Percentiles rank a stretch among this genome's conserved stretches.
Conservation (phyloP, 164 flowering plant species). For the Platanus orientalis region DNA sequence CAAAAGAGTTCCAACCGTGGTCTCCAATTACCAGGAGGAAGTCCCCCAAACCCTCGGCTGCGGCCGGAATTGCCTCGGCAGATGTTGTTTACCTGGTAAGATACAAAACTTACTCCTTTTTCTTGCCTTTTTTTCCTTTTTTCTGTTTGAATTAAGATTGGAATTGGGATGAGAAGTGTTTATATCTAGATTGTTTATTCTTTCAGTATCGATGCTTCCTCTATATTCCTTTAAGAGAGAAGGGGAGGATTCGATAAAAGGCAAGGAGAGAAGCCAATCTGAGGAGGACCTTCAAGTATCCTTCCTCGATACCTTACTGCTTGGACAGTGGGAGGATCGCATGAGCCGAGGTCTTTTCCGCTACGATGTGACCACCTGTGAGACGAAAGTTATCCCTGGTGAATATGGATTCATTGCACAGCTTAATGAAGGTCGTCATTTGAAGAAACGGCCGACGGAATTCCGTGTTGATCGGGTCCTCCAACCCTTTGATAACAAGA, state of each 20-base stretch:
- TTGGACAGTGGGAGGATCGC: conserved; percentile 79
- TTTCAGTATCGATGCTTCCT: conserved; percentile 46
- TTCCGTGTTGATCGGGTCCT: conserved; percentile 73
- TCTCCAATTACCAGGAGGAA: conserved; percentile 67
- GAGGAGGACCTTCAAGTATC: conserved; percentile 13
- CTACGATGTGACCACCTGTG: conserved; percentile 75
- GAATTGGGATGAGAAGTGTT: too few relatives aligned
- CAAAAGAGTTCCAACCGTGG: conserved; percentile 74
- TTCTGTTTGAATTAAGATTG: too few relatives aligned
- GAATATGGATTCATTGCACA: conserved; percentile 71
- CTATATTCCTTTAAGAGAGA: conserved; percentile 36
- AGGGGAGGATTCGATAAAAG: conserved; percentile 7
- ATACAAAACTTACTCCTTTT: not conserved
- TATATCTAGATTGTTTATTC: not conserved
- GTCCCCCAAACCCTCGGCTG: conserved; percentile 37
- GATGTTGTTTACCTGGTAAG: conserved; percentile 63
- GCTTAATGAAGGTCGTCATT: conserved; percentile 84
- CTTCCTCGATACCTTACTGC: conserved; percentile 35
- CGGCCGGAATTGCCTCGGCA: conserved; percentile 69
- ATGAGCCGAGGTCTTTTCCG: conserved; percentile 66
- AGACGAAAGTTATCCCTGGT: conserved; percentile 71
- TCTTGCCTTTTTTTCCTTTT: not conserved
- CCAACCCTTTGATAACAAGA: conserved; percentile 75
- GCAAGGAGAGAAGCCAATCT: conserved; percentile 1
- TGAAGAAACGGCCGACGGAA: conserved; percentile 84